phyloP scores from a whole-genome alignment of 305 asterid species.

The Solanum hybrid region DNA sequence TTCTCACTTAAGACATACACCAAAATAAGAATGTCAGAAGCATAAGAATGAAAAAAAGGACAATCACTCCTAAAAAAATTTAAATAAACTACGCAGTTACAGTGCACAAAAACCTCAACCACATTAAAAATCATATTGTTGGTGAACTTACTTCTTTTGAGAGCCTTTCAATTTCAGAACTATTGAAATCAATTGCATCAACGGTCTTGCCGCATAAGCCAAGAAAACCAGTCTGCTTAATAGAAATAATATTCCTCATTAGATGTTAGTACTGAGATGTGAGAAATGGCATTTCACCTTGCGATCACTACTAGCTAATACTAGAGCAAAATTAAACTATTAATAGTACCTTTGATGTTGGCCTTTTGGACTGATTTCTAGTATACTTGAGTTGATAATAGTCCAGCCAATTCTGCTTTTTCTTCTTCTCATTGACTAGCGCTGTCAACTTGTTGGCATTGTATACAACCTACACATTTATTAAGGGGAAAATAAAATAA shows the following conservation, averaged over 20 bases:
- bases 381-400: constrained; percentile 70
- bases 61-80: neutral
- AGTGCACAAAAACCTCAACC: neutral
- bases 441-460: constrained; percentile 78
- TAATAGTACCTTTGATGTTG: constrained; percentile 50
- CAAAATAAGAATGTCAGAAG: neutral
- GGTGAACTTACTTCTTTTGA: constrained; percentile 54
- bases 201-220: constrained; percentile 74
- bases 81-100: neutral
- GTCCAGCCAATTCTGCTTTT: constrained; percentile 85
- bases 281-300: constrained; percentile 1
- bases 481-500: neutral
- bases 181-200: constrained; percentile 75
- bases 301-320: neutral
- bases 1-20: neutral
- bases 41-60: neutral
- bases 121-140: neutral
- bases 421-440: constrained; percentile 62
- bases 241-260: constrained; percentile 15
- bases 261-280: constrained; percentile 9
- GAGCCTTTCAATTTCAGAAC: constrained; percentile 66
- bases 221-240: constrained; percentile 80
- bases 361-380: constrained; percentile 58
- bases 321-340: neutral
- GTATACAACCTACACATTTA: constrained; percentile 57